Percentiles rank a stretch among this genome's conserved stretches.
Conservation (phyloP, 345 rosid species). For the Erysimum cheiranthoides region DNA sequence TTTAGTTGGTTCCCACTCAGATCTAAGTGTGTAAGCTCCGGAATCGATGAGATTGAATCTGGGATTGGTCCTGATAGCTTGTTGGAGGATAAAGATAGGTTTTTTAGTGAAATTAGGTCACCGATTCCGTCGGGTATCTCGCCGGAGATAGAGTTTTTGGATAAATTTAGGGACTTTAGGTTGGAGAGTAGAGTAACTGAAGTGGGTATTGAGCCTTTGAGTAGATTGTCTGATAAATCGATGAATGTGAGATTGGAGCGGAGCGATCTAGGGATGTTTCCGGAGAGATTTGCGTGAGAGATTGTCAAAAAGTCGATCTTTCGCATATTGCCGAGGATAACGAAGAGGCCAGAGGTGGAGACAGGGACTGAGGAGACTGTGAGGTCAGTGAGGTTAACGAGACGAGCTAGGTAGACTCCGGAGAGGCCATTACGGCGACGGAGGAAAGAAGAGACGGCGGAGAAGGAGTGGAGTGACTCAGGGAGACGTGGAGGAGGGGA, state of each 20-base stretch:
- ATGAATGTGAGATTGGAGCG: conserved; percentile 64
- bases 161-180: conserved; percentile 68
- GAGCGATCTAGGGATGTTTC: conserved; percentile 62
- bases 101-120: conserved; percentile 70
- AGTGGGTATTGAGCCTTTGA: conserved; percentile 75
- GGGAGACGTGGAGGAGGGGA: conserved; percentile 67
- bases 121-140: conserved; percentile 70
- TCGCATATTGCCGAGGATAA: conserved; percentile 71
- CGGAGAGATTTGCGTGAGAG: conserved; percentile 73
- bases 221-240: conserved; percentile 76
- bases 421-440: conserved; percentile 69
- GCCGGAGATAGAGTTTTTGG: conserved; percentile 67
- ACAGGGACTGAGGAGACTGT: conserved; percentile 65
- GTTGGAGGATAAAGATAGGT: conserved; percentile 74
- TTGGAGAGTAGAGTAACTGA: conserved; percentile 69
- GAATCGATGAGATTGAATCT: conserved; percentile 72
- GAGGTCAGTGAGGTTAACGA: conserved; percentile 80
- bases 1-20: conserved; percentile 89
- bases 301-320: conserved; percentile 64
- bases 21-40: conserved; percentile 75
- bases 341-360: conserved; percentile 73
- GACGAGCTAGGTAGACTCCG: conserved; percentile 71
- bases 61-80: conserved; percentile 86
- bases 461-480: conserved; percentile 60
- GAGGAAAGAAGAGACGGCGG: conserved; percentile 67